Evolutionary conservation across 2,329 filamentous ascomycete genomes (phyloP), one percentile per base, ranked within the genome.

Genomic region (Calonectria henricotiae): DNA sequence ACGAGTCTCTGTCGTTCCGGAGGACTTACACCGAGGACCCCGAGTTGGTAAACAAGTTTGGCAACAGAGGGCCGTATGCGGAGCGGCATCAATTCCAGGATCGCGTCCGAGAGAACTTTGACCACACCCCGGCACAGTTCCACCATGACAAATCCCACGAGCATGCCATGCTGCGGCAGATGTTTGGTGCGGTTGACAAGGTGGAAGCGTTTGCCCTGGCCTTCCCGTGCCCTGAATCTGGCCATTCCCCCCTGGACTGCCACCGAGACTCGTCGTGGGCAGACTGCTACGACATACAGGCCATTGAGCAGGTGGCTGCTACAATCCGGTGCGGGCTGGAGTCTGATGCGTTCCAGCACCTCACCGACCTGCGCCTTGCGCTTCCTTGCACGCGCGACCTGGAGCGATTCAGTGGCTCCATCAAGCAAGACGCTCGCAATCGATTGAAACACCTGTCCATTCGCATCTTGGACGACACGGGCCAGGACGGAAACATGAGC

Each of bases 201-300:
- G 47, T 51, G 27, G 25, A 51, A 17, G 25, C 47, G n/a, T 27
- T 51, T 11, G 27, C 25, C 25, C 47, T 51, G 5, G 12, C 47
- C 3, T 51, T 51, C 12, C 47, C 47, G 27, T 30, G 12, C 12
- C 11, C n/a, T 4, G 25, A 51, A n/a, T 30, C 25, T 11, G 47
- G 27, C 8, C 5, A 46, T n/a, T 5, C 43, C n/a, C 43, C 43
- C 11, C 43, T 46, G n/a, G 43, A 46, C 9, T 30, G 27, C 27
- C 8, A n/a, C 43, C 25, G 32, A 11, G 8, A 51, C 25, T n/a
- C 23, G 17, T 51, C 27, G 8, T 51, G 47, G 47, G 47, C 47
- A 51, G 47, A 51, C 25, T 51, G 47, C 47, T 51, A 51, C 23
- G 47, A 51, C 27, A 32, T 51, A 4, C 47, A 30, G 17, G 13